Base-by-base conservation (phyloP, 1,284 basidiomycete genomes). In the Microbotryum violaceum region DNA sequence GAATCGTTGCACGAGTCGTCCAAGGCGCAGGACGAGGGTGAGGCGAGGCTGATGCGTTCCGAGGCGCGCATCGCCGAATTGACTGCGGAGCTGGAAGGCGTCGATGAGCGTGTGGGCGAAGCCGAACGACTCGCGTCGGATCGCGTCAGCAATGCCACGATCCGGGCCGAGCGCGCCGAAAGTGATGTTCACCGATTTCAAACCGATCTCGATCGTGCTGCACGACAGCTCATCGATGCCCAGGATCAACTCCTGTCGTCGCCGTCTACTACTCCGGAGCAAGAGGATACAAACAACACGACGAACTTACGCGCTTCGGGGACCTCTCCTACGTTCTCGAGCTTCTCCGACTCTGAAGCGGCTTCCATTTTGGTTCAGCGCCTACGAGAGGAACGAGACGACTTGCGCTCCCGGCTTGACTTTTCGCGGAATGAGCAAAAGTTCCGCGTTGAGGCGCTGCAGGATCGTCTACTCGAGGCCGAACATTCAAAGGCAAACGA, bases 321-420 rank as follows among this genome's bases (percentile, higher is more conserved):
- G 16, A 52, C 27, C n/a, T 60, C 51, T 50, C 65, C 3, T 53
- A 56, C 42, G 45, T 46, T 0, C 7, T 53, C 53, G 49, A 62
- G 31, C 58, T n/a, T 23, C 20, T 23, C 29, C 53, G 37, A 54
- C 46, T 48, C 55, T 4, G 21, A 23, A n/a, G 42, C 33, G n/a
- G 47, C 63, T 2, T 46, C 27, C 6, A 47, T 61, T 33, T 60
- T 68, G 37, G 29, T 68, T 44, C 6, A 47, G 9, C 63, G 66
- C 12, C 60, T 68, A 1, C 63, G 66, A 14, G 66, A 65, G 31
- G 66, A 68, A 54, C 64, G 66, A 20, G 61, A 66, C 56, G 64
- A 65, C 23, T 57, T 68, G 16, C 66, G 66, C 8, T 33, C 29
- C 1, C 64, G 61, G 1, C 66, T 68, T 47, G 64, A 68, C 49